Base-by-base conservation (phyloP, 352 stramenopile genomes). In the Phytopythium helicoides region DNA sequence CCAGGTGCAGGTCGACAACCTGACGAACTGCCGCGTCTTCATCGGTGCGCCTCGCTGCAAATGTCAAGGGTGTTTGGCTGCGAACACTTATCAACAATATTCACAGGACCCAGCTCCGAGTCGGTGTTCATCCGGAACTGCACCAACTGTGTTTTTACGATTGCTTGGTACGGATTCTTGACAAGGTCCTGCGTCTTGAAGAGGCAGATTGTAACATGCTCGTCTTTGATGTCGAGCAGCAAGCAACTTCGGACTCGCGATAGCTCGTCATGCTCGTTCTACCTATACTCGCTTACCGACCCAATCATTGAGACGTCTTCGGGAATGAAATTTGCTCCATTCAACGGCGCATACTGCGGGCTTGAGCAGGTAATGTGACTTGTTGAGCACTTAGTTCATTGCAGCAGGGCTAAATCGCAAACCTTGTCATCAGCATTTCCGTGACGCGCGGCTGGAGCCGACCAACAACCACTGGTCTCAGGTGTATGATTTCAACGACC, bases 401-500 rank as follows among this genome's bases (percentile, higher is more conserved):
- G 25, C 18, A 5, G 12, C 8, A 52, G 4, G 44, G 4, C 23
- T n/a, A 18, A 15, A 36, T 14, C 14, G 26, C 25, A 1, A 15
- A 33, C n/a, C 25, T 25, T 31, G 15, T 8, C 12, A 19, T 51
- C 28, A 89, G 78, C 74, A 89, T 56, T 95, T 97, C 54, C 18
- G 38, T 0, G 66, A 81, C 12, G 87, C 88, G 3, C 69, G 71
- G 0, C 56, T 97, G 16, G 77, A 93, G 47, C 81, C 89, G n/a
- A 67, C 62, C 22, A 87, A 90, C 60, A 97, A 97, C 51, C 82
- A 94, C 52, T 97, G 89, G 89, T 89, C 81, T 36, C 78, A 91
- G 26, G 71, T 97, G 15, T 97, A 93, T 58, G 90, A 97, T 59
- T 97, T 97, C 56, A 97, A 96, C 60, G 89, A 97, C 60, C 84